A percentile compares a stretch with the other conserved stretches of the same genome.
These are phyloP conservation scores for Xylogone sp. DNA, from an alignment of 2,329 filamentous ascomycete species.

Conservation along the genomic window DNA sequence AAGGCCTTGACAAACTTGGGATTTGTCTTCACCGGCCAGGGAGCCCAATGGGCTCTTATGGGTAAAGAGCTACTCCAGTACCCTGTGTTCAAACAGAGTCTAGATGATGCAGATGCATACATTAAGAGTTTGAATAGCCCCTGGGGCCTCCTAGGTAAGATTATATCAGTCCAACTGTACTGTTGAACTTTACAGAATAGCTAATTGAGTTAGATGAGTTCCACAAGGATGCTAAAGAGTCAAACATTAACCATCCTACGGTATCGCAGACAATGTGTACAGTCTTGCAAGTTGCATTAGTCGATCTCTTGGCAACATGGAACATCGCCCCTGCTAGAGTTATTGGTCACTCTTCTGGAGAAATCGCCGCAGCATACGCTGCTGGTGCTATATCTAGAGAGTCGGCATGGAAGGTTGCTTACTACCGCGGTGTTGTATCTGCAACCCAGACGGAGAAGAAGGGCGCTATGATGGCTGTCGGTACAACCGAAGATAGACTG, in stretches of 20 bases:
- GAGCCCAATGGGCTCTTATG: slow-evolving; percentile 19
- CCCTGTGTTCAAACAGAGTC: slow-evolving; percentile 1
- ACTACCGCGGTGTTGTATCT: slow-evolving; percentile 14
- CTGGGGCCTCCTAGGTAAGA: slow-evolving; percentile 1
- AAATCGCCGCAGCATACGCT: slow-evolving; percentile 36
- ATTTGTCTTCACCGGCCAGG: slow-evolving; percentile 22
- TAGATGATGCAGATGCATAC: slow-evolving; percentile 1
- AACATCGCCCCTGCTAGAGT: slow-evolving; percentile 28
- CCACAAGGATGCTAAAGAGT: slow-evolving; percentile 9
- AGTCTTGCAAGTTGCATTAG: slow-evolving; percentile 17
- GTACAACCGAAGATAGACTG: slow-evolving; percentile 19
- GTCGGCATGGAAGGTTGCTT: slow-evolving; percentile 17
- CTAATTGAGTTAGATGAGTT: no score
- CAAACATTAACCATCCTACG: slow-evolving; percentile 3
- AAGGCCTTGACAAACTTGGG: background rate
- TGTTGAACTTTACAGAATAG: no score
- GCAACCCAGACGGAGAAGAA: slow-evolving; percentile 10
- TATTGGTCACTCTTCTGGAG: slow-evolving; percentile 36
- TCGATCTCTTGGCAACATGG: slow-evolving; percentile 16
- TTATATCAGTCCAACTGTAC: no score
- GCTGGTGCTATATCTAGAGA: slow-evolving; percentile 16
- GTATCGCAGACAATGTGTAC: slow-evolving; percentile 16
- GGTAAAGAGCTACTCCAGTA: slow-evolving; percentile 9
- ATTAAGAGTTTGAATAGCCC: slow-evolving; percentile 1
- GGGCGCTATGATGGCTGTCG: slow-evolving; percentile 46